phyloP scores from a whole-genome alignment of 306 rosid species.

The Vigna mungo region DNA sequence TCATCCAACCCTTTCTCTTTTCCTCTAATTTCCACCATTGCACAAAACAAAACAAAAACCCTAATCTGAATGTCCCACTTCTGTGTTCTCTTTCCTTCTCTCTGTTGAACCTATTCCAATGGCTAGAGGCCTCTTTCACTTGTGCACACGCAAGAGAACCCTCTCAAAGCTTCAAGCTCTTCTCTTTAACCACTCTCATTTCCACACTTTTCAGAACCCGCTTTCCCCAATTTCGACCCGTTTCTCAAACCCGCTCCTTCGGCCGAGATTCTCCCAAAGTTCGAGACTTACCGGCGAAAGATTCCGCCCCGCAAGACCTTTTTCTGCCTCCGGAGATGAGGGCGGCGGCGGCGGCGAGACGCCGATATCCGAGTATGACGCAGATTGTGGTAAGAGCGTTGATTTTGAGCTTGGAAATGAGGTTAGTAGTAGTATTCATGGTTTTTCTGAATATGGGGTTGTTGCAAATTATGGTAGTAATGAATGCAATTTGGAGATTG shows the following conservation, averaged over 20 bases:
- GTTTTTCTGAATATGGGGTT: slow-evolving; percentile 39
- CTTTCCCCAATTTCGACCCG: slow-evolving; percentile 48
- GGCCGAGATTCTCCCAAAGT: slow-evolving; percentile 30
- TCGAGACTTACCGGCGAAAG: slow-evolving; percentile 35
- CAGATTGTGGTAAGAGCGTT: slow-evolving; percentile 54
- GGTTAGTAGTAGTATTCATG: slow-evolving; percentile 30
- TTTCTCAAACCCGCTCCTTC: slow-evolving; percentile 29
- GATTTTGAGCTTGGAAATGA: slow-evolving; percentile 48
- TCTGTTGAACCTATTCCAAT: slow-evolving; percentile 48
- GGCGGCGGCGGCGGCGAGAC: slow-evolving; percentile 10
- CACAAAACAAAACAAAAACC: background rate
- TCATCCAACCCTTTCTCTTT: background rate
- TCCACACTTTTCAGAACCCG: slow-evolving; percentile 35
- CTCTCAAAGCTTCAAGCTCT: slow-evolving; percentile 50
- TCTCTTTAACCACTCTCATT: slow-evolving; percentile 39
- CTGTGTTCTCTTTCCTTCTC: background rate
- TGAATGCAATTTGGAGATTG: slow-evolving; percentile 35
- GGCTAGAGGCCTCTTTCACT: slow-evolving; percentile 67
- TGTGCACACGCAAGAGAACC: slow-evolving; percentile 54
- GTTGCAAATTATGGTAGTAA: slow-evolving; percentile 40
- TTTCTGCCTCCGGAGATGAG: slow-evolving; percentile 47
- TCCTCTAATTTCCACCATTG: background rate
- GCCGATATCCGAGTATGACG: slow-evolving; percentile 51
- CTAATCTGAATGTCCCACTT: background rate
- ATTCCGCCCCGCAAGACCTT: slow-evolving; percentile 41